Evolutionary conservation across 495 filamentous ascomycete species (phyloP).

Genomic region (Xylaria curta): DNA sequence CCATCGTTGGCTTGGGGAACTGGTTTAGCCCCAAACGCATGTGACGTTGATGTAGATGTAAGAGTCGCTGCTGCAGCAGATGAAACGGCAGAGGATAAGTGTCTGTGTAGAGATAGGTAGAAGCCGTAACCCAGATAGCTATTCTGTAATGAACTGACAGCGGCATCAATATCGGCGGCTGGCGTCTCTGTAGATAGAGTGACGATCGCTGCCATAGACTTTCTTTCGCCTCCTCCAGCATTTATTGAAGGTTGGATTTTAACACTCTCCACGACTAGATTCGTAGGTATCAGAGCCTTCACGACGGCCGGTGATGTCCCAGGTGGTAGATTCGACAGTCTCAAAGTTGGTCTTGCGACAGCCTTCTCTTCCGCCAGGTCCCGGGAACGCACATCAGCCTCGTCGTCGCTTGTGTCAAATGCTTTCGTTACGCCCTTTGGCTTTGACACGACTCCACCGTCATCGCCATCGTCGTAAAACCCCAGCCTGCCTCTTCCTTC

Average conservation of each 20-base stretch:
- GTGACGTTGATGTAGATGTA: constrained; percentile 59
- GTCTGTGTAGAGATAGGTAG: constrained; percentile 78
- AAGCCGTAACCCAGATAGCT: constrained; percentile 88
- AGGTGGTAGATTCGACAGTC: constrained; percentile 66
- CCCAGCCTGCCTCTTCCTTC: constrained; percentile 44
- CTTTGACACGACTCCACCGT: constrained; percentile 28
- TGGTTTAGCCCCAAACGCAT: constrained; percentile 86
- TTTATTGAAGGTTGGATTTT: constrained; percentile 64
- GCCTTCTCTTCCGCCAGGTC: constrained; percentile 70
- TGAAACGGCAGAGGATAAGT: constrained; percentile 83
- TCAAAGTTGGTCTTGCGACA: constrained; percentile 86
- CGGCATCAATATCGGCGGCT: constrained; percentile 81
- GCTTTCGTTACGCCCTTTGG: constrained; percentile 45
- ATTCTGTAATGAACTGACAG: constrained; percentile 80
- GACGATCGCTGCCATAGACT: constrained; percentile 81
- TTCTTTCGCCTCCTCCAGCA: constrained; percentile 66
- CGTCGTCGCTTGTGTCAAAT: constrained; percentile 55
- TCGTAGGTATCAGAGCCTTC: constrained; percentile 72
- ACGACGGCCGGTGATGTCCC: constrained; percentile 74
- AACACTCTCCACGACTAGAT: constrained; percentile 76
- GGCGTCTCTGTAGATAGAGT: constrained; percentile 85
- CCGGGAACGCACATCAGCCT: constrained; percentile 41
- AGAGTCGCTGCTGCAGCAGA: constrained; percentile 58
- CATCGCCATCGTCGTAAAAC: constrained; percentile 44
- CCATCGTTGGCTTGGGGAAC: constrained; percentile 58